Evolutionary conservation across 2,329 filamentous ascomycete genomes (phyloP).

Genomic region (Ceratocystis smalleyi): DNA sequence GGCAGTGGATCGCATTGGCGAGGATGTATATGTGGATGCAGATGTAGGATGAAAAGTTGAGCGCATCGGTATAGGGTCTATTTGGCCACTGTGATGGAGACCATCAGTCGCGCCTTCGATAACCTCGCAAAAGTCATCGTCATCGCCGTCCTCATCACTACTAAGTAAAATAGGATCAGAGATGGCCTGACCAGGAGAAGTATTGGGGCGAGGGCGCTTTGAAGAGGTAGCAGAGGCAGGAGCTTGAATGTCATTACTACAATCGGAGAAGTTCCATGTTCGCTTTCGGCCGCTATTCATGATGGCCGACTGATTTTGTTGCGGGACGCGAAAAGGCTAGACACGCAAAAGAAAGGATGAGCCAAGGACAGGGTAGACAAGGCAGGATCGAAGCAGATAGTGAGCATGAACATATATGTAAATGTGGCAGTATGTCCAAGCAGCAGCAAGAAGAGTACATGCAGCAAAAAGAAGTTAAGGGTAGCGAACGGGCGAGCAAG

Average conservation of each 20-base stretch:
- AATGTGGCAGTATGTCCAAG: background rate
- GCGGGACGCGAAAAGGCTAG: background rate
- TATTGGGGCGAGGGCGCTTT: background rate
- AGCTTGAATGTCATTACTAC: too few species aligned
- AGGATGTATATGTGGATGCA: background rate
- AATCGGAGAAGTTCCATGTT: background rate
- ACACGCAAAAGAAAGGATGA: background rate
- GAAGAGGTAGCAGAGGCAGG: background rate
- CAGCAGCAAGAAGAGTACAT: background rate
- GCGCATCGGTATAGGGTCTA: too few species aligned
- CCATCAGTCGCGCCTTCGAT: slow-evolving; percentile 3
- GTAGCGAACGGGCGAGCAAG: background rate
- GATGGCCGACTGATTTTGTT: background rate
- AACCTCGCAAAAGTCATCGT: slow-evolving; percentile 5
- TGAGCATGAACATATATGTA: background rate
- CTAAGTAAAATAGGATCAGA: slow-evolving; percentile 8
- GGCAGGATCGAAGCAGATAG: background rate
- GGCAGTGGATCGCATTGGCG: background rate
- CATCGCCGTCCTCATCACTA: slow-evolving; percentile 10
- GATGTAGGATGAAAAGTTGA: background rate
- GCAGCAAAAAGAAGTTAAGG: background rate
- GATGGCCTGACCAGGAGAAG: background rate
- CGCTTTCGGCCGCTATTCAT: background rate
- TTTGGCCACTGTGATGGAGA: background rate
- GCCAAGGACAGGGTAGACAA: background rate